These are phyloP conservation scores for Agastache rugosa DNA, from an alignment of 257 asterid species.

Conservation along the genomic window DNA sequence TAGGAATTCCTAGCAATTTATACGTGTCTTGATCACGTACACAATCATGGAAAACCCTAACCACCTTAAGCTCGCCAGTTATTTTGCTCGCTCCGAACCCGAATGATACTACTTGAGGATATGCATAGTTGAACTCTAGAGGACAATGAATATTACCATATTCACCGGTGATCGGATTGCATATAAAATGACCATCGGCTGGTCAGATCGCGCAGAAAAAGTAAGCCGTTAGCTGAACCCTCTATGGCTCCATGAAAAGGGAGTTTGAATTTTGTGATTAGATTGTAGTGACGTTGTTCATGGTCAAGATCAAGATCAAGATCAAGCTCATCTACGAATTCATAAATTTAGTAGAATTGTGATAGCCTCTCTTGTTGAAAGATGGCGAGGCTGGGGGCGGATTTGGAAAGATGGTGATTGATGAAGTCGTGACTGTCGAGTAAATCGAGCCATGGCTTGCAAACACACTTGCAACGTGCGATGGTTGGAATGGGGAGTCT, in stretches of 20 bases:
- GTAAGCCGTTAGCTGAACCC: constrained; percentile 37
- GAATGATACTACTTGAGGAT: neutral
- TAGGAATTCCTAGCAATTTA: too few species aligned
- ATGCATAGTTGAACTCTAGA: neutral
- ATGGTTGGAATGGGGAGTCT: neutral
- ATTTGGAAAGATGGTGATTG: constrained; percentile 31
- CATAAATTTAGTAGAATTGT: neutral
- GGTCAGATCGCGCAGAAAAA: constrained; percentile 18
- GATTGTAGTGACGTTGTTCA: neutral
- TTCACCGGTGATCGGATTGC: constrained; percentile 50
- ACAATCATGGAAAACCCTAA: neutral
- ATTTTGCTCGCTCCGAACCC: neutral
- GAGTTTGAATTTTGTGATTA: constrained; percentile 19
- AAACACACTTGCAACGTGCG: neutral
- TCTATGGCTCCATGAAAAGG: neutral
- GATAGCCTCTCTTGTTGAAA: neutral
- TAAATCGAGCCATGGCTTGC: constrained; percentile 43
- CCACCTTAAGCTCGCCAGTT: neutral
- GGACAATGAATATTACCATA: constrained; percentile 29
- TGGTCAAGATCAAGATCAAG: constrained; percentile 32
- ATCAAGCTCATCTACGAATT: constrained; percentile 26
- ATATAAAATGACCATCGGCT: constrained; percentile 22
- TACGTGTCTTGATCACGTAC: neutral
- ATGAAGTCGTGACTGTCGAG: constrained; percentile 33
- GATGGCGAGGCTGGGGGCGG: constrained; percentile 19